A percentile compares a stretch with the other conserved stretches of the same genome.
Conservation (phyloP, 1,139 yeast genomes). For the Geotrichum klebahnii region DNA sequence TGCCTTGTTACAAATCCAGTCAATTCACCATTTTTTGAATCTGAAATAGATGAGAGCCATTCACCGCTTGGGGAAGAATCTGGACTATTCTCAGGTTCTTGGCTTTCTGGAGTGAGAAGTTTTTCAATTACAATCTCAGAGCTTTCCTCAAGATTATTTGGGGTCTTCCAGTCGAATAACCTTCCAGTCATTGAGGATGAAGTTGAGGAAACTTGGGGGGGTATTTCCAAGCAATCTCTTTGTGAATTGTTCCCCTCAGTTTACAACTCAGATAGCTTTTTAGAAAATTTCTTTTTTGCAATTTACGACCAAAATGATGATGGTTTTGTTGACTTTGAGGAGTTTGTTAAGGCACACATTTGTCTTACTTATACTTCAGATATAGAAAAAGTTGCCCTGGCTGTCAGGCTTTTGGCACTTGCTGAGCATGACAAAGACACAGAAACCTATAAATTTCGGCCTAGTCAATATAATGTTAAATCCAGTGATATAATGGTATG, state of each 20-base stretch:
- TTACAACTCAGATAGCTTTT: conserved; percentile 16
- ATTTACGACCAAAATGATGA: conserved; percentile 29
- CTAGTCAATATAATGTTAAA: conserved; percentile 1
- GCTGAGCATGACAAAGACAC: conserved; percentile 7
- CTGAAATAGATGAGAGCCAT: too few species aligned
- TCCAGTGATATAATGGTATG: conserved; percentile 2
- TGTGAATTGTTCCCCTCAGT: conserved; percentile 25
- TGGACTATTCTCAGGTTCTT: too few species aligned
- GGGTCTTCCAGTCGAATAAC: not conserved
- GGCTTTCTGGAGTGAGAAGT: too few species aligned
- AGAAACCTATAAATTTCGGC: conserved; percentile 7
- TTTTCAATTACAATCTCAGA: too few species aligned
- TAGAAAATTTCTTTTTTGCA: conserved; percentile 23
- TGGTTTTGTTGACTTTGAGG: conserved; percentile 27
- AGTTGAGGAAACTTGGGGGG: conserved; percentile 11
- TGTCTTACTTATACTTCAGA: conserved; percentile 9
- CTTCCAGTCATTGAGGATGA: not conserved
- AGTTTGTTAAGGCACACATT: conserved; percentile 24
- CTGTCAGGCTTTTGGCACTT: conserved; percentile 5
- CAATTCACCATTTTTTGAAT: too few species aligned
- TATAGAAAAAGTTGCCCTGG: conserved; percentile 11
- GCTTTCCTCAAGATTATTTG: too few species aligned
- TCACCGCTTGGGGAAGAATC: too few species aligned
- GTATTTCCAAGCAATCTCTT: conserved; percentile 21
- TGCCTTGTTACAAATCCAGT: conserved; percentile 26